Evolutionary conservation across 768 basidiomycete genomes (phyloP).

Genomic region (Calocera viscosa): DNA sequence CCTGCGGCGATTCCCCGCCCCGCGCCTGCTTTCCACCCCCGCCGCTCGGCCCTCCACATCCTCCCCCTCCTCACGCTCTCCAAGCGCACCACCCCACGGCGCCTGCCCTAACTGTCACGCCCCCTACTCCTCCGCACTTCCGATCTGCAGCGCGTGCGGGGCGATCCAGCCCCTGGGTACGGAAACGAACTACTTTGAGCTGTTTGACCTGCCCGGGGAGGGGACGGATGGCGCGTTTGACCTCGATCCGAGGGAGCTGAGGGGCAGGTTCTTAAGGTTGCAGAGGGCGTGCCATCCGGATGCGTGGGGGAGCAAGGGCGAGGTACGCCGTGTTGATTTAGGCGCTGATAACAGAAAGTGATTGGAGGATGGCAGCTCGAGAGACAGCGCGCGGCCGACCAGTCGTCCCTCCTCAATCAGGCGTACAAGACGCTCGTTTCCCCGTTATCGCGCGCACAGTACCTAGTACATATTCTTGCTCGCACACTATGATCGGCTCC

Average conservation of each 20-base stretch:
- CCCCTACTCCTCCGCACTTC: constrained; percentile 48
- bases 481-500: not conserved
- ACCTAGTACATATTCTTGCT: constrained; percentile 35
- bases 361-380: constrained; percentile 35
- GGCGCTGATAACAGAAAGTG: constrained; percentile 7
- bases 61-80: not conserved
- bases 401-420: constrained; percentile 68
- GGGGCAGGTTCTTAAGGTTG: constrained; percentile 51
- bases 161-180: constrained; percentile 48
- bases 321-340: constrained; percentile 32
- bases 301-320: constrained; percentile 56
- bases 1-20: no score
- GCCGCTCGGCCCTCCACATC: not conserved
- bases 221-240: constrained; percentile 52
- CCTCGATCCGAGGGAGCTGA: constrained; percentile 49
- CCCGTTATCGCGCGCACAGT: constrained; percentile 66
- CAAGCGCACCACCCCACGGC: not conserved
- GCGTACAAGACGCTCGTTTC: constrained; percentile 66
- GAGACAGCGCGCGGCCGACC: constrained; percentile 45
- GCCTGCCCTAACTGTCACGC: constrained; percentile 53
- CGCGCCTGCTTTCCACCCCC: no score
- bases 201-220: constrained; percentile 48
- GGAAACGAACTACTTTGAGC: constrained; percentile 47
- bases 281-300: constrained; percentile 81
- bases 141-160: constrained; percentile 60